These are phyloP conservation scores for Plantago coronopus DNA, from an alignment of 305 asterid genomes.

Conservation along the genomic window DNA sequence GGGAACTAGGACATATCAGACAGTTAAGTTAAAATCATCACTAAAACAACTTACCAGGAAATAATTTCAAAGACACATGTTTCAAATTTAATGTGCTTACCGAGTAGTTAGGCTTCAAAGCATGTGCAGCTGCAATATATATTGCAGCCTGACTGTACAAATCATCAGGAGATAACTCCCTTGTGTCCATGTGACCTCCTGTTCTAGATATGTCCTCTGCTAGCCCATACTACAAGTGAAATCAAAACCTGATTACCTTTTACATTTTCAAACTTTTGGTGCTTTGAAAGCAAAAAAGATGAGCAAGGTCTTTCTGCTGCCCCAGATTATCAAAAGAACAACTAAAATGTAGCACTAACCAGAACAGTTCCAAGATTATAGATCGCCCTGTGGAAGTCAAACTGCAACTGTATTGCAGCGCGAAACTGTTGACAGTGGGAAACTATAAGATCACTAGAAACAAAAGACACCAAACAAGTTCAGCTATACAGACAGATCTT, in stretches of 20 bases:
- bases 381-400: conserved; percentile 98
- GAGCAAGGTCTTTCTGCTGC: background rate
- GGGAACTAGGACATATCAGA: conserved; percentile 5
- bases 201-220: conserved; percentile 97
- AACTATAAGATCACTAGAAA: conserved; percentile 19
- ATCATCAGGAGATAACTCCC: conserved; percentile 82
- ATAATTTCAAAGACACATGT: conserved; percentile 8
- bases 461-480: conserved; percentile 11
- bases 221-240: conserved; percentile 77
- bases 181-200: conserved; percentile 57
- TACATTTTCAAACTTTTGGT: conserved; percentile 5
- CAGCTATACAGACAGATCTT: conserved; percentile 11
- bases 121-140: conserved; percentile 97
- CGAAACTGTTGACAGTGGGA: conserved; percentile 69
- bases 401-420: conserved; percentile 91
- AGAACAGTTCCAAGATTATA: conserved; percentile 99
- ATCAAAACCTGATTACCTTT: conserved; percentile 24
- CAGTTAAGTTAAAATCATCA: conserved; percentile 14
- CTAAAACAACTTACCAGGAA: conserved; percentile 11
- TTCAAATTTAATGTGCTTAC: conserved; percentile 40
- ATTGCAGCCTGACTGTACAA: conserved; percentile 93
- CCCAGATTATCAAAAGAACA: conserved; percentile 18
- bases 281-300: conserved; percentile 14
- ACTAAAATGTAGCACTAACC: conserved; percentile 52
- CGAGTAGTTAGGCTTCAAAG: conserved; percentile 86